Base-by-base conservation (phyloP, 2,329 filamentous ascomycete genomes). In the Monilinia vaccinii-corymbosi region DNA sequence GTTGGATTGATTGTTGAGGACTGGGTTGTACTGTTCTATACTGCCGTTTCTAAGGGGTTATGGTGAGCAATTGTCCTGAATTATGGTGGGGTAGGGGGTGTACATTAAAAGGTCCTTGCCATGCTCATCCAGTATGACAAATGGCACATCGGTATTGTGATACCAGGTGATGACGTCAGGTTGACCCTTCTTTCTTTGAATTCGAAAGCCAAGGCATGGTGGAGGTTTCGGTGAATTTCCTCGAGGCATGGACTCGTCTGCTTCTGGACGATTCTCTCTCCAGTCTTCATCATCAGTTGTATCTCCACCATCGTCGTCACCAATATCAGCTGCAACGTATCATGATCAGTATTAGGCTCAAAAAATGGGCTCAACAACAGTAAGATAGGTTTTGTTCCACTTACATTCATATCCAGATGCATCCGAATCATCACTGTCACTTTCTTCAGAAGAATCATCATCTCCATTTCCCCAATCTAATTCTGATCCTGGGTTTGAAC, bases 1-100 rank as follows among this genome's bases (percentile, higher is more conserved):
- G 61, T 90, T 88, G 60, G 85, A 84, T 21, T 84, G 82, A 61
- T 87, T 85, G 70, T 79, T 83, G 62, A 87, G 75, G 68, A 88
- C 83, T 18, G 86, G 83, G 56, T 69, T 71, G 38, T 61, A 56
- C 23, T 63, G 56, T 36, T 55, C 55, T 36, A 62, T 58, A 14
- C 46, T 49, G 23, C 56, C 56, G 36, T 58, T 58, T 42, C 46
- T 58, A 36, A 62, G 49, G 5, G 56, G 36, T 21, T 38, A 57
- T 45, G 59, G 57, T 34, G 47, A 47, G 25, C 31, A 25, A 42
- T 38, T 60, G 45, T 45, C 40, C 21, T 58, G 46, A n/a, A 51
- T 50, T 13, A 71, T 67, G 49, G 67, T 65, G 47, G 63, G 61
- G 47, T 71, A 72, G 14, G 74, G 73, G 51, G 71, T 72, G 61